Conservation (phyloP, 1,284 basidiomycete genomes). For the Cutaneotrichosporon arboriforme region DNA sequence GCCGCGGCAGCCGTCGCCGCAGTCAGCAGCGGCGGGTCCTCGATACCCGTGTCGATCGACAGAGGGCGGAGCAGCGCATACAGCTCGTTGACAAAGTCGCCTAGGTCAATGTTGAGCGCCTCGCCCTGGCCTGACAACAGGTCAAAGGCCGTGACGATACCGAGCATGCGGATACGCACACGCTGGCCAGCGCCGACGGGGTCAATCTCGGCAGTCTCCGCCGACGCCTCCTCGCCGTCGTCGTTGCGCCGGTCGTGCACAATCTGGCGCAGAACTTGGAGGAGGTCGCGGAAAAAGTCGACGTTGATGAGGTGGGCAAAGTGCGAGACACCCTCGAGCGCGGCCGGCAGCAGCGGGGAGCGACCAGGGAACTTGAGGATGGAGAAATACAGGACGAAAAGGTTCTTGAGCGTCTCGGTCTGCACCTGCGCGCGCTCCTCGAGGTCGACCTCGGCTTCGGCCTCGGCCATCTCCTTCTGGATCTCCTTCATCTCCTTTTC, state of each 20-base stretch:
- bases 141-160: slow-evolving; percentile 93
- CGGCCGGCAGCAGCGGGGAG: slow-evolving; percentile 76
- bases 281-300: slow-evolving; percentile 95
- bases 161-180: slow-evolving; percentile 67
- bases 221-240: slow-evolving; percentile 43
- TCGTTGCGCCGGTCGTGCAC: slow-evolving; percentile 54
- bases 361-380: slow-evolving; percentile 84
- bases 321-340: slow-evolving; percentile 83
- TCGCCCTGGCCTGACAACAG: slow-evolving; percentile 96
- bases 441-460: slow-evolving; percentile 86
- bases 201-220: slow-evolving; percentile 19
- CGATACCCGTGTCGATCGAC: slow-evolving; percentile 50
- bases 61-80: slow-evolving; percentile 52
- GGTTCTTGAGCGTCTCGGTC: slow-evolving; percentile 95
- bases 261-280: slow-evolving; percentile 76
- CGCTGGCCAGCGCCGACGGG: slow-evolving; percentile 39
- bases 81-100: slow-evolving; percentile 69
- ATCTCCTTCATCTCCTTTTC: slow-evolving; percentile 79
- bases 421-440: slow-evolving; percentile 86
- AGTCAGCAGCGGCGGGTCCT: slow-evolving; percentile 45
- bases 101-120: slow-evolving; percentile 89
- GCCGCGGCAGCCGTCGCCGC: slow-evolving; percentile 22
- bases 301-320: slow-evolving; percentile 96
- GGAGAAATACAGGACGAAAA: slow-evolving; percentile 96
- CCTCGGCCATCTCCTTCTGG: slow-evolving; percentile 83